Conservation (phyloP, 805 yeast genomes). For the Lipomyces yamanashiensis region DNA sequence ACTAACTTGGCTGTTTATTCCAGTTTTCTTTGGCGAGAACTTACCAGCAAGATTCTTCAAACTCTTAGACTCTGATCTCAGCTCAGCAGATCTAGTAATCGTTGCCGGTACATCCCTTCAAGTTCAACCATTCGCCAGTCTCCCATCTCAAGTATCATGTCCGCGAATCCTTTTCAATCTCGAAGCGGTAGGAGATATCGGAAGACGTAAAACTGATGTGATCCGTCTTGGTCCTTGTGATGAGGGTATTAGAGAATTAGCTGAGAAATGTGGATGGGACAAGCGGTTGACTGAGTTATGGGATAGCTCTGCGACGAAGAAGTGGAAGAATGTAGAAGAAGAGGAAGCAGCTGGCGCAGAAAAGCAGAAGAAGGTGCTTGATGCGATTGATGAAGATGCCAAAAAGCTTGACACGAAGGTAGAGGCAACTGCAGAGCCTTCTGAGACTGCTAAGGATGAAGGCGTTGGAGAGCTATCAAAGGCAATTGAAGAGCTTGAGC, state of each 20-base stretch:
- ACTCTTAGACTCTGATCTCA: slow-evolving; percentile 63
- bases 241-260: slow-evolving; percentile 59
- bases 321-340: slow-evolving; percentile 13
- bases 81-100: slow-evolving; percentile 67
- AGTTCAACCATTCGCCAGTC: slow-evolving; percentile 86
- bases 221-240: slow-evolving; percentile 69
- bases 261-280: slow-evolving; percentile 66
- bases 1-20: neutral
- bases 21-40: slow-evolving; percentile 84
- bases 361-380: slow-evolving; percentile 17
- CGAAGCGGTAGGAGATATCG: slow-evolving; percentile 73
- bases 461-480: neutral
- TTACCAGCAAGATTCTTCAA: slow-evolving; percentile 74
- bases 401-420: neutral
- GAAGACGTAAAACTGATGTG: slow-evolving; percentile 64
- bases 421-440: neutral
- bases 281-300: slow-evolving; percentile 26
- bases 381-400: slow-evolving; percentile 11
- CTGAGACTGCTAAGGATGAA: neutral
- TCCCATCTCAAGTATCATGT: slow-evolving; percentile 62
- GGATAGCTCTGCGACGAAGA: slow-evolving; percentile 15
- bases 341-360: slow-evolving; percentile 19
- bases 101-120: slow-evolving; percentile 93
- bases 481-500: neutral
- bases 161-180: slow-evolving; percentile 72